A percentile compares a stretch with the other conserved stretches of the same genome.
Conservation (phyloP, 2,329 filamentous ascomycete genomes). For the Falciphora oryzae region DNA sequence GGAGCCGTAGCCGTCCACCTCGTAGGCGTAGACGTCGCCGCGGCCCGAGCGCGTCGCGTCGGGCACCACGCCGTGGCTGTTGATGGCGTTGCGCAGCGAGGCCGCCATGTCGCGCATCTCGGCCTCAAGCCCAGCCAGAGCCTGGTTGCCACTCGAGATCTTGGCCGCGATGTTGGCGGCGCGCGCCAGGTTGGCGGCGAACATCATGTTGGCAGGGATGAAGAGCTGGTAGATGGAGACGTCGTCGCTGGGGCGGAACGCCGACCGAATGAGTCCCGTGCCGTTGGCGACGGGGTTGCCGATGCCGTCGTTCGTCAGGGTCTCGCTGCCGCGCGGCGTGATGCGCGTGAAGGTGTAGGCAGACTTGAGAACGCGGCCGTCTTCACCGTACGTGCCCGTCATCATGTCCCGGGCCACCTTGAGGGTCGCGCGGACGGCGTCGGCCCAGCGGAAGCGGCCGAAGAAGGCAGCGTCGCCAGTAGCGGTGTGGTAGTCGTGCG, state of each 20-base stretch:
- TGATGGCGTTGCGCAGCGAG: slow-evolving; percentile 32
- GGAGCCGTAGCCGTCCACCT: slow-evolving; percentile 65
- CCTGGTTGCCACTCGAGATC: slow-evolving; percentile 26
- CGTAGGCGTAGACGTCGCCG: slow-evolving; percentile 62
- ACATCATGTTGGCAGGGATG: slow-evolving; percentile 87
- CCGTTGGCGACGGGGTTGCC: slow-evolving; percentile 74
- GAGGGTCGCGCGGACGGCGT: slow-evolving; percentile 65
- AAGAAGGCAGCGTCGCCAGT: slow-evolving; percentile 73
- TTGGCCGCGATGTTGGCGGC: slow-evolving; percentile 39
- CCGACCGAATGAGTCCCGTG: slow-evolving; percentile 79
- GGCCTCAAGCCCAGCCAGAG: slow-evolving; percentile 40
- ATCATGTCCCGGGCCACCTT: slow-evolving; percentile 64
- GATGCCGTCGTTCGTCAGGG: slow-evolving; percentile 66
- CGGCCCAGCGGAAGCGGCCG: slow-evolving; percentile 64
- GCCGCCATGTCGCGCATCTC: slow-evolving; percentile 54
- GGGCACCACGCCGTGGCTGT: slow-evolving; percentile 42
- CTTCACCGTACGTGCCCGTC: slow-evolving; percentile 62
- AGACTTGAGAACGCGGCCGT: slow-evolving; percentile 48
- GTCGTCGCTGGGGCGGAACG: slow-evolving; percentile 88
- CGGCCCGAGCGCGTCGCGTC: slow-evolving; percentile 29
- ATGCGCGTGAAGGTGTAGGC: slow-evolving; percentile 73
- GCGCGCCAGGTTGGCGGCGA: slow-evolving; percentile 54
- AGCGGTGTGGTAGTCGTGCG: slow-evolving; percentile 70
- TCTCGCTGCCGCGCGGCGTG: slow-evolving; percentile 73
- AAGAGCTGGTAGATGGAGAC: slow-evolving; percentile 80